Evolutionary conservation across 176 grass and related monocot genomes (phyloP).

Genomic region (Carex cristatella): DNA sequence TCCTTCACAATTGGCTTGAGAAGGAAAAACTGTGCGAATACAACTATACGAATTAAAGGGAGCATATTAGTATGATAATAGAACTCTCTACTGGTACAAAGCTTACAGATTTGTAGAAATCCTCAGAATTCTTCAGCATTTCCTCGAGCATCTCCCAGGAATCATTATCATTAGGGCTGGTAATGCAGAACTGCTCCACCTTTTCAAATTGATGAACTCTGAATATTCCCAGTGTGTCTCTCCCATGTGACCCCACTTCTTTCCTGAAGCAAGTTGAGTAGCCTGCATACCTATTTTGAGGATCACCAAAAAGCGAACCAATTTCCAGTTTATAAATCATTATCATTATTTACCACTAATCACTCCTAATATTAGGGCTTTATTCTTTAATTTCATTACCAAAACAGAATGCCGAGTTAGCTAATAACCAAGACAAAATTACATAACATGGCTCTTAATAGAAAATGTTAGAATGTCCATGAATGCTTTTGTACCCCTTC

Average conservation of each 20-base stretch:
- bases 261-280: slow-evolving; percentile 97
- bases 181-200: slow-evolving; percentile 86
- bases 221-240: slow-evolving; percentile 88
- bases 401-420: neutral
- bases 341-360: neutral
- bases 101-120: slow-evolving; percentile 64
- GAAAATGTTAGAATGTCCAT: neutral
- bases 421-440: neutral
- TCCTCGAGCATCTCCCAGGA: slow-evolving; percentile 82
- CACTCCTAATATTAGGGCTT: neutral
- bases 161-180: slow-evolving; percentile 62
- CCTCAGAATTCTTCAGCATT: slow-evolving; percentile 87
- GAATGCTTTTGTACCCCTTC: neutral
- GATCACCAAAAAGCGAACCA: slow-evolving; percentile 5
- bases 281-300: slow-evolving; percentile 62
- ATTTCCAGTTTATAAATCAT: neutral
- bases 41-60: neutral
- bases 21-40: neutral
- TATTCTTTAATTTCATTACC: neutral
- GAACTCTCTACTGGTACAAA: neutral
- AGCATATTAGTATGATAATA: neutral
- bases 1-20: neutral
- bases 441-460: neutral
- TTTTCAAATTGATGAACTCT: slow-evolving; percentile 98
- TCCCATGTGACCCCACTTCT: slow-evolving; percentile 87